Evolutionary conservation across 1,284 basidiomycete genomes (phyloP), one percentile per base, ranked within the genome.

Genomic region (Sanghuangporus baumii): DNA sequence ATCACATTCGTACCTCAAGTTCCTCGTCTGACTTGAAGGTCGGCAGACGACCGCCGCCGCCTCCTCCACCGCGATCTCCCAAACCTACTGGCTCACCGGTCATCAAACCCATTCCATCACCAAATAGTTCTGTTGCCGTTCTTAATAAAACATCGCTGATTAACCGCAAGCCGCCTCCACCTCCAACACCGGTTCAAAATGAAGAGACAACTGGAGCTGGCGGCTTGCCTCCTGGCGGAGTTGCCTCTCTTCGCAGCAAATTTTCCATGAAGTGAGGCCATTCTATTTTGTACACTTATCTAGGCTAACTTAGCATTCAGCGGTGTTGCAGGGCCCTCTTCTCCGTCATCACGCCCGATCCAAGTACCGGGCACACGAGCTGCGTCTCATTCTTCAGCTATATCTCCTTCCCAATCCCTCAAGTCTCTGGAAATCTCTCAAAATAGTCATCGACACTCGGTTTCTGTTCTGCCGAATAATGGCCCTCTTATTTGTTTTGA

Each of bases 21-120:
- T 85, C 84, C 6, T 79, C 79, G 1, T 82, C 85, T 0, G 85
- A 87, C 68, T 67, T 84, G 52, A 81, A 78, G 46, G 51, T 67
- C 3, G 65, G 70, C 2, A 83, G 80, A 67, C 75, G 80, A 62
- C 78, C 79, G 12, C 85, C 85, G 0, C 86, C 87, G 0, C 86
- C 85, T 0, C 85, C 85, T 2, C 85, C 85, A 0, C 66, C 76
- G 14, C 77, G 81, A 14, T 71, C 73, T 2, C 72, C 75, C 4
- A 81, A 80, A 67, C 74, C 9, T 78, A 79, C 3, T 71, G 79
- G n/a, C 67, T 79, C 62, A 75, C 75, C 11, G 2, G 76, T 78
- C 5, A 71, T 74, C 16, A 75, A 79, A 8, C 68, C 73, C 11
- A 64, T 67, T 6, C 51, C 65, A 4, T 51, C 55, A 31, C 60